phyloP scores from a whole-genome alignment of 805 yeast species.

The Yamadazyma laniorum region DNA sequence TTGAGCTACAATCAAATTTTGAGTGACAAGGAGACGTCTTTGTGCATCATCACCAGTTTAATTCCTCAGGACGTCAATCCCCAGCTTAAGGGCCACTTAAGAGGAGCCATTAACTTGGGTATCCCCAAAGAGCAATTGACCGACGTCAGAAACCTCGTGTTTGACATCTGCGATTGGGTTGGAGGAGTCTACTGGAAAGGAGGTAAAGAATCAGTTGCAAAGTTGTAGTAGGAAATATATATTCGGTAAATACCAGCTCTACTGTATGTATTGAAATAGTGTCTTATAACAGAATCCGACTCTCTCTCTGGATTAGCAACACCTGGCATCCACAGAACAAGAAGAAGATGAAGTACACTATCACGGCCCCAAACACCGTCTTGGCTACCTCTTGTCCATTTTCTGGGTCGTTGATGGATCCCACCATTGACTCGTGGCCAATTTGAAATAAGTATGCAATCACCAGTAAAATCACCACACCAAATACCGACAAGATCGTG shows the following conservation, averaged over 20 bases:
- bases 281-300: slow-evolving; percentile 54
- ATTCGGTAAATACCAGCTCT: slow-evolving; percentile 1
- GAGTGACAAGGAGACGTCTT: slow-evolving; percentile 65
- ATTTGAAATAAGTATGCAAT: slow-evolving; percentile 78
- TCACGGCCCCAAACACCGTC: slow-evolving; percentile 86
- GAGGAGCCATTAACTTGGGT: slow-evolving; percentile 82
- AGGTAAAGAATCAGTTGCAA: slow-evolving; percentile 59
- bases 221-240: slow-evolving; percentile 32
- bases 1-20: slow-evolving; percentile 66
- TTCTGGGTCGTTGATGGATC: slow-evolving; percentile 85
- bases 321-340: slow-evolving; percentile 90
- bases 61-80: slow-evolving; percentile 94
- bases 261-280: no score
- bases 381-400: slow-evolving; percentile 93
- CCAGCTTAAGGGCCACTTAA: slow-evolving; percentile 85
- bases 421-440: slow-evolving; percentile 89
- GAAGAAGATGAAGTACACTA: slow-evolving; percentile 76
- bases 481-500: slow-evolving; percentile 89
- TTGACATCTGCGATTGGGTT: slow-evolving; percentile 69
- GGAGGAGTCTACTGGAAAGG: slow-evolving; percentile 49
- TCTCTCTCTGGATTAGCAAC: slow-evolving; percentile 57
- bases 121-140: slow-evolving; percentile 61
- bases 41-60: slow-evolving; percentile 73
- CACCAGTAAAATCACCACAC: slow-evolving; percentile 79
- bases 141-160: slow-evolving; percentile 58